Conservation (phyloP, 345 rosid genomes). For the Capsella bursapastoris region DNA sequence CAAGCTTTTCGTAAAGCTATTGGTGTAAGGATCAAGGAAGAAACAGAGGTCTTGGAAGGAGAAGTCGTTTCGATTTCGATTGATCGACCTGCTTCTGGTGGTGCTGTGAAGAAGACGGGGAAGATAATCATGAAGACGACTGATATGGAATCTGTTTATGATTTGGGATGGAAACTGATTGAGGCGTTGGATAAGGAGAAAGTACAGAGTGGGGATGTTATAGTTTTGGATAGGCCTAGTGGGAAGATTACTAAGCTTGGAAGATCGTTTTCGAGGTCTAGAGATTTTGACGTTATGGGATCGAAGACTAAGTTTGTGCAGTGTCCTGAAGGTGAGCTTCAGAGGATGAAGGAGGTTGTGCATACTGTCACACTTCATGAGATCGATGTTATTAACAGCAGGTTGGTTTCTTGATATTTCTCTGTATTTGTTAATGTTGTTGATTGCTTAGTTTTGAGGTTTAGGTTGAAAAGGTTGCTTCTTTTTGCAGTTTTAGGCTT, state of each 20-base stretch:
- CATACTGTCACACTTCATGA: slow-evolving; percentile 92
- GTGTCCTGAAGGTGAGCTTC: slow-evolving; percentile 93
- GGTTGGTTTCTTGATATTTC: slow-evolving; percentile 46
- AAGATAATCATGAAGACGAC: slow-evolving; percentile 87
- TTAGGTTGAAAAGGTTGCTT: slow-evolving; percentile 8
- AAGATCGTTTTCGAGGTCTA: slow-evolving; percentile 82
- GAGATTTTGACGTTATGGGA: slow-evolving; percentile 93
- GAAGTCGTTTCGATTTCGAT: slow-evolving; percentile 84
- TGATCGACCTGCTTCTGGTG: slow-evolving; percentile 73
- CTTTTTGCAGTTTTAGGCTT: background rate
- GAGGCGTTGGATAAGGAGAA: slow-evolving; percentile 86
- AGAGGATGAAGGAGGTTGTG: slow-evolving; percentile 89
- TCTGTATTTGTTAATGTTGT: background rate
- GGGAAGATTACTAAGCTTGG: slow-evolving; percentile 90
- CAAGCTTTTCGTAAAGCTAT: slow-evolving; percentile 84
- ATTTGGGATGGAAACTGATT: slow-evolving; percentile 87
- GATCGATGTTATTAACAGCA: slow-evolving; percentile 95
- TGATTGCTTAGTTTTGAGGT: background rate
- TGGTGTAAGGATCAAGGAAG: slow-evolving; percentile 89
- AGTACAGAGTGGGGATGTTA: slow-evolving; percentile 91
- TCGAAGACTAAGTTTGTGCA: slow-evolving; percentile 89
- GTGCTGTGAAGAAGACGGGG: slow-evolving; percentile 81
- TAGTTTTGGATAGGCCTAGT: slow-evolving; percentile 74
- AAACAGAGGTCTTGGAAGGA: slow-evolving; percentile 80
- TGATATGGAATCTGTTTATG: slow-evolving; percentile 87